A percentile compares a stretch with the other conserved stretches of the same genome.
Conservation (phyloP, 148 eudicot species). For the Fagopyrum esculentum region DNA sequence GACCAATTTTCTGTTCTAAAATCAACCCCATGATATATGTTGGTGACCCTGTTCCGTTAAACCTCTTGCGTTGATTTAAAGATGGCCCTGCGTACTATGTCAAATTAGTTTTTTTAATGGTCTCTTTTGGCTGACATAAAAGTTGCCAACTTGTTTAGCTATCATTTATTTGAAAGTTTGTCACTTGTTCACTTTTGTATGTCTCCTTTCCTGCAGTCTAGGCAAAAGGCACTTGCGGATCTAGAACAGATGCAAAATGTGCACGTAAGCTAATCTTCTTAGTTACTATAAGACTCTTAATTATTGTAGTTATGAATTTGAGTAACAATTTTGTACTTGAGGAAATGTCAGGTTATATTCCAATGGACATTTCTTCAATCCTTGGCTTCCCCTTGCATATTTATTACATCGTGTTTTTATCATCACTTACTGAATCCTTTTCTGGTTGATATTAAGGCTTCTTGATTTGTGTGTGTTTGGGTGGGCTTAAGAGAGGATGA, state of each 20-base stretch:
- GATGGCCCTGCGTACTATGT: background rate
- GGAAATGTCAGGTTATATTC: background rate
- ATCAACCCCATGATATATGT: too few species aligned
- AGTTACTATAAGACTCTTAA: background rate
- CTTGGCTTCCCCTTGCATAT: background rate
- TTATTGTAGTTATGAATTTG: background rate
- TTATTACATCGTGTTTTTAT: background rate
- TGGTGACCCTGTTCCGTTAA: too few species aligned
- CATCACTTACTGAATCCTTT: background rate
- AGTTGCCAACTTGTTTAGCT: background rate
- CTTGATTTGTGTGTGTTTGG: background rate
- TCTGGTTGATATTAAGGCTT: background rate
- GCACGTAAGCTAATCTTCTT: conserved; percentile 40
- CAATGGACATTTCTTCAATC: background rate
- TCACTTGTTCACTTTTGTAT: background rate
- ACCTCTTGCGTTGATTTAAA: too few species aligned
- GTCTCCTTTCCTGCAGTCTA: conserved; percentile 43
- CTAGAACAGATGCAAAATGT: conserved; percentile 55
- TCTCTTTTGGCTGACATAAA: background rate
- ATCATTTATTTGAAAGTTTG: background rate
- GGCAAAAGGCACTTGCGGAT: conserved; percentile 58
- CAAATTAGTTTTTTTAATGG: background rate
- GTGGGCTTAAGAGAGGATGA: background rate
- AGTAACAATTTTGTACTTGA: background rate
- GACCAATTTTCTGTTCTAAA: too few species aligned